A percentile compares a stretch with the other conserved stretches of the same genome.
Evolutionary conservation across 148 eudicot species (phyloP).

Genomic region (Rhododendron kiyosumense): DNA sequence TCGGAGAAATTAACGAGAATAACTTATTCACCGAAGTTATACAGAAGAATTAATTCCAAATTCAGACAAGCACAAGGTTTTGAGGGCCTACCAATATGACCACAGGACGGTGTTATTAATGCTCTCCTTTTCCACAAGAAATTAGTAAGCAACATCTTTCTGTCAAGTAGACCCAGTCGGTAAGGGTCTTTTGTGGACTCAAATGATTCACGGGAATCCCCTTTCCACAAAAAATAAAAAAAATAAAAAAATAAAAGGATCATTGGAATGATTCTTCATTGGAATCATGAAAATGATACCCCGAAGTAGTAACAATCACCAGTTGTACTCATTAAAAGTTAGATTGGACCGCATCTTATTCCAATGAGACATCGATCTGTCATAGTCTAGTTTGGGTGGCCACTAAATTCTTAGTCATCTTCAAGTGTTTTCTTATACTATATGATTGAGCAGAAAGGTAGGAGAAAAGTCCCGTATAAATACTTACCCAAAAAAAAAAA

Average conservation of each 20-base stretch:
- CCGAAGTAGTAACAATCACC: neutral
- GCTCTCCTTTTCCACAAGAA: neutral
- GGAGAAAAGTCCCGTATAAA: no score
- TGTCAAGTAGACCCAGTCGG: neutral
- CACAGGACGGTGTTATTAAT: neutral
- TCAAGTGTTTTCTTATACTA: neutral
- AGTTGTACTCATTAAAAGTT: neutral
- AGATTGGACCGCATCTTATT: conserved; percentile 1
- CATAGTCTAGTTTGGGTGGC: neutral
- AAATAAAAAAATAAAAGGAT: no score
- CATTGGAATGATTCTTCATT: no score
- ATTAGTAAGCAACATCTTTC: neutral
- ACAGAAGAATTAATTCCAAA: neutral
- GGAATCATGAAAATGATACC: neutral
- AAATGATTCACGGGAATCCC: neutral
- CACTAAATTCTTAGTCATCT: neutral
- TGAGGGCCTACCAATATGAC: neutral
- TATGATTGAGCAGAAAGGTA: no score
- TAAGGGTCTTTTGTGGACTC: conserved; percentile 10
- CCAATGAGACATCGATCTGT: neutral
- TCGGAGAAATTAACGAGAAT: neutral
- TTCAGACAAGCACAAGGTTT: neutral
- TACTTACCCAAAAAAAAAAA: no score
- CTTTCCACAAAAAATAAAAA: neutral
- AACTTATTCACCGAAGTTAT: no score